Percentiles rank a stretch among this genome's conserved stretches.
Conservation (phyloP, 1,284 basidiomycete genomes). For the Fomitiporia mediterranea region DNA sequence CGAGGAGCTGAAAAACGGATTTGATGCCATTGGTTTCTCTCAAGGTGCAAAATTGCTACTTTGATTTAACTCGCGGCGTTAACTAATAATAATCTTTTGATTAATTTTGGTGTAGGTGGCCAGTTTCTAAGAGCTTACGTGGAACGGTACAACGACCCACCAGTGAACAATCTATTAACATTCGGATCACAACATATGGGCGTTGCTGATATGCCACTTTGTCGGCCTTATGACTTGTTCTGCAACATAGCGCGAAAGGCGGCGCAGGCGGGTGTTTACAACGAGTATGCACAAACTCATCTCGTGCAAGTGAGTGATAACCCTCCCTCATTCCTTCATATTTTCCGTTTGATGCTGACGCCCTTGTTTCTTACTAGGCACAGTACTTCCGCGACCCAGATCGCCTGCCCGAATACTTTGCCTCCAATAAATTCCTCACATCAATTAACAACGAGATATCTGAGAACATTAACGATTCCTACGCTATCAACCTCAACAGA, state of each 20-base stretch:
- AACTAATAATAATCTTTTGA: slow-evolving; percentile 22
- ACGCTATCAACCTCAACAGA: slow-evolving; percentile 53
- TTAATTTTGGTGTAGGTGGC: no score
- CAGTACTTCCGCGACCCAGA: slow-evolving; percentile 91
- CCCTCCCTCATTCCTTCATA: slow-evolving; percentile 1
- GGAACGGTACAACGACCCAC: slow-evolving; percentile 78
- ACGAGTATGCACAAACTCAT: slow-evolving; percentile 76
- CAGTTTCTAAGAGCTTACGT: slow-evolving; percentile 91
- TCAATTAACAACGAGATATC: slow-evolving; percentile 72
- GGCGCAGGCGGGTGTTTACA: slow-evolving; percentile 74
- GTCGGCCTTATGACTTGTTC: slow-evolving; percentile 65
- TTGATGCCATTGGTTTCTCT: slow-evolving; percentile 90
- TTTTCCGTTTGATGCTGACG: neutral
- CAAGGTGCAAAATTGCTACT: slow-evolving; percentile 57
- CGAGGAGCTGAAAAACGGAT: slow-evolving; percentile 69
- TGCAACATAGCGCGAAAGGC: slow-evolving; percentile 75
- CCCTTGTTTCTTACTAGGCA: slow-evolving; percentile 44
- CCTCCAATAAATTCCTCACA: slow-evolving; percentile 65
- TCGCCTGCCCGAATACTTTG: slow-evolving; percentile 68
- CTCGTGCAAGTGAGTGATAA: slow-evolving; percentile 59
- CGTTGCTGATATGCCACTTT: slow-evolving; percentile 75
- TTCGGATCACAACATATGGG: slow-evolving; percentile 86
- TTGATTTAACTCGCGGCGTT: neutral
- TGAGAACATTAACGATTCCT: slow-evolving; percentile 51
- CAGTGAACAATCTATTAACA: slow-evolving; percentile 83